These are phyloP conservation scores for Aspergillus aculeatus DNA, from an alignment of 2,329 filamentous ascomycete genomes.

Conservation along the genomic window DNA sequence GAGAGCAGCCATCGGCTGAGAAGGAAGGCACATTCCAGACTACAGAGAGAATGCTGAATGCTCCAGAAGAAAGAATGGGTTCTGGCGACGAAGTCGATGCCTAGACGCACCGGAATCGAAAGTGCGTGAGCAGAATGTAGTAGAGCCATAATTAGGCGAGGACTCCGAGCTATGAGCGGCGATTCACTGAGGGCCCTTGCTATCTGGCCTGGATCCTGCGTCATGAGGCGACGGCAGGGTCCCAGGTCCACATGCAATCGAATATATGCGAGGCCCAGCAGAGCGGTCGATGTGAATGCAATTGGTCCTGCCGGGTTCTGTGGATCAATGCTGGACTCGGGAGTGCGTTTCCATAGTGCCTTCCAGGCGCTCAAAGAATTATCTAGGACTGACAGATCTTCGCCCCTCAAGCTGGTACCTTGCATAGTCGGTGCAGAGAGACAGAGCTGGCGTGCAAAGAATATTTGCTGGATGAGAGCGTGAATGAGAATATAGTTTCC, in stretches of 20 bases:
- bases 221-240: slow-evolving; percentile 48
- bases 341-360: slow-evolving; percentile 52
- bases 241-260: slow-evolving; percentile 49
- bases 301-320: slow-evolving; percentile 54
- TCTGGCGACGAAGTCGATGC: slow-evolving; percentile 53
- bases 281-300: slow-evolving; percentile 52
- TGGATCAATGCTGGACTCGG: slow-evolving; percentile 55
- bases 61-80: slow-evolving; percentile 57
- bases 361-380: slow-evolving; percentile 53
- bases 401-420: slow-evolving; percentile 44
- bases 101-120: slow-evolving; percentile 54
- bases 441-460: slow-evolving; percentile 51
- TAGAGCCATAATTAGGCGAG: slow-evolving; percentile 50
- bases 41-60: slow-evolving; percentile 56
- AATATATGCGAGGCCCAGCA: slow-evolving; percentile 50
- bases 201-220: slow-evolving; percentile 48
- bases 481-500: slow-evolving; percentile 57
- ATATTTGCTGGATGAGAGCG: slow-evolving; percentile 56
- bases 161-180: slow-evolving; percentile 44
- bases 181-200: slow-evolving; percentile 47
- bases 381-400: slow-evolving; percentile 48
- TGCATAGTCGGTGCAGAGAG: slow-evolving; percentile 45
- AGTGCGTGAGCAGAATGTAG: slow-evolving; percentile 56
- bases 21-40: slow-evolving; percentile 53
- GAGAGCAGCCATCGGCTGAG: slow-evolving; percentile 48